Percentiles rank a stretch among this genome's conserved stretches.
Evolutionary conservation across 176 grass and related monocot genomes (phyloP).

Genomic region (Aegilops umbellulata): DNA sequence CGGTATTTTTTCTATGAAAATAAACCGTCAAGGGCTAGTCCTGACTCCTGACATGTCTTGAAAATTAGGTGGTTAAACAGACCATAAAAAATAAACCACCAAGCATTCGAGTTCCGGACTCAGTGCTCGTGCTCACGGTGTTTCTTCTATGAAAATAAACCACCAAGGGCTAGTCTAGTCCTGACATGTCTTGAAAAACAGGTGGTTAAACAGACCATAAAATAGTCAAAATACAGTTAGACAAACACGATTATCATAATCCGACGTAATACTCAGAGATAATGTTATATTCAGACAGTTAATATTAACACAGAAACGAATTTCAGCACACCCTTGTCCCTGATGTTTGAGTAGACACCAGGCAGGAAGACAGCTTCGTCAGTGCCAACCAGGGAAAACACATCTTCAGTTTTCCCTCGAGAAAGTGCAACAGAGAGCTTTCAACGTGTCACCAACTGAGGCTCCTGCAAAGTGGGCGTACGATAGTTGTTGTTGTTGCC

Average conservation of each 20-base stretch:
- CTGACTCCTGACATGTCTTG: too few relatives aligned
- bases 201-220: neutral
- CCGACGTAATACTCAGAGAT: neutral
- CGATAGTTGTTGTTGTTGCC: neutral
- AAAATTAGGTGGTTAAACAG: too few relatives aligned
- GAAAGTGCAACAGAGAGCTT: neutral
- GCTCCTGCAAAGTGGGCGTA: constrained; percentile 30
- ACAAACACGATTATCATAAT: neutral
- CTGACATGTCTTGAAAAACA: too few relatives aligned
- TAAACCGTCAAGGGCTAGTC: too few relatives aligned
- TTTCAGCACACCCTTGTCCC: neutral
- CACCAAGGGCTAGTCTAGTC: too few relatives aligned
- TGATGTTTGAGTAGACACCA: neutral
- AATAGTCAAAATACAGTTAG: neutral
- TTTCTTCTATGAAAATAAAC: too few relatives aligned
- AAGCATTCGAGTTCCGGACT: too few relatives aligned
- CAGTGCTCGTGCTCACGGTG: too few relatives aligned
- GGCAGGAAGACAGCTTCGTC: too few relatives aligned
- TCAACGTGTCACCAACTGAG: constrained; percentile 32
- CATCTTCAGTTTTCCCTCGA: neutral
- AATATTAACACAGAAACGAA: neutral
- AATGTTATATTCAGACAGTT: neutral
- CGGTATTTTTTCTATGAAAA: too few relatives aligned
- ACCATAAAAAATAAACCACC: neutral
- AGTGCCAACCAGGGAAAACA: neutral